A percentile compares a stretch with the other conserved stretches of the same genome.
phyloP scores from a whole-genome alignment of 2,329 filamentous ascomycete species.

The Clonostachys sp. region DNA sequence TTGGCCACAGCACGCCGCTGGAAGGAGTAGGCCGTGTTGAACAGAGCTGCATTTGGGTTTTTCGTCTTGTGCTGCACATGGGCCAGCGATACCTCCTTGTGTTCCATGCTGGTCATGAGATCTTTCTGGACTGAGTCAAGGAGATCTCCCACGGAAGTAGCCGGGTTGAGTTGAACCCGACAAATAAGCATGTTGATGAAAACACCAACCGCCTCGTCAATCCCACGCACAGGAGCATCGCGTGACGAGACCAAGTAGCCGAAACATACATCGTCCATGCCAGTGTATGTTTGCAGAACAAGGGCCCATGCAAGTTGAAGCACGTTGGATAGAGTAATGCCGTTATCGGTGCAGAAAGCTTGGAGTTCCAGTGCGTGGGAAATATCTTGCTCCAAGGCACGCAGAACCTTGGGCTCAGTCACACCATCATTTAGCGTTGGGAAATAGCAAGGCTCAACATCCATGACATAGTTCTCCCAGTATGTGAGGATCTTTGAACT shows the following conservation, averaged over 20 bases:
- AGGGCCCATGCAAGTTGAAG: slow-evolving; percentile 5
- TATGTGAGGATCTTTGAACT: slow-evolving; percentile 8
- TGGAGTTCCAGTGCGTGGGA: slow-evolving; percentile 1
- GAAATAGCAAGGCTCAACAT: slow-evolving; percentile 9
- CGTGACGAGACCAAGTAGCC: slow-evolving; percentile 46
- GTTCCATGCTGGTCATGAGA: slow-evolving; percentile 1
- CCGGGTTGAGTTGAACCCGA: slow-evolving; percentile 1
- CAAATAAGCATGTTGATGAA: slow-evolving; percentile 52
- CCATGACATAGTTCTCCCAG: slow-evolving; percentile 10
- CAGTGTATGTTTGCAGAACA: slow-evolving; percentile 24
- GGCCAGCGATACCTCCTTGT: slow-evolving; percentile 3
- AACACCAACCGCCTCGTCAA: slow-evolving; percentile 39
- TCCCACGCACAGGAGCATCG: slow-evolving; percentile 38
- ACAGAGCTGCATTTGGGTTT: slow-evolving; percentile 1
- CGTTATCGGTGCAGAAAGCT: neutral
- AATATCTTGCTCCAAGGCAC: neutral
- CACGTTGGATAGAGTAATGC: slow-evolving; percentile 3
- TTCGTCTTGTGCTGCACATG: slow-evolving; percentile 3
- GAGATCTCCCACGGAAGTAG: neutral
- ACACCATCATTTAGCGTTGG: slow-evolving; percentile 2
- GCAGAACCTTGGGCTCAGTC: neutral
- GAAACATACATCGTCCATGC: slow-evolving; percentile 40
- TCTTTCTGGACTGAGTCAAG: slow-evolving; percentile 14
- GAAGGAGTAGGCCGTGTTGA: slow-evolving; percentile 7
- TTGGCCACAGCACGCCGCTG: neutral